phyloP scores from a whole-genome alignment of 345 rosid genomes.

The Nephelium lappaceum region DNA sequence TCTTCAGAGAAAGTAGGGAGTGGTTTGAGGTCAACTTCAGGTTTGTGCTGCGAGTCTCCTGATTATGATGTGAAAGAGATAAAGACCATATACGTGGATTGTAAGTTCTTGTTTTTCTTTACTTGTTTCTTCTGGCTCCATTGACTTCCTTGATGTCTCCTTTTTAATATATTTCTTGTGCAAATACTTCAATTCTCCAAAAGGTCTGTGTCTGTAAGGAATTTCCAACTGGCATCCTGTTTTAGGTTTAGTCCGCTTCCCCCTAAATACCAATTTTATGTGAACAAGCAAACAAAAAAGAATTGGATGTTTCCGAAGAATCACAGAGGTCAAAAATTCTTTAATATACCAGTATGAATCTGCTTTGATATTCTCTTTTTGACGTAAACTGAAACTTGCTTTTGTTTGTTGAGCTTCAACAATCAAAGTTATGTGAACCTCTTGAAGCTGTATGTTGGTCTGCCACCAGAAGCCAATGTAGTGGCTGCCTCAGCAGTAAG shows the following conservation, averaged over 20 bases:
- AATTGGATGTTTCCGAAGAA: neutral
- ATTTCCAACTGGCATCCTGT: neutral
- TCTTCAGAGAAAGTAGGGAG: constrained; percentile 50
- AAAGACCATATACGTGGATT: constrained; percentile 91
- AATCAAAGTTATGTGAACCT: neutral
- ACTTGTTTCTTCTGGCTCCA: neutral
- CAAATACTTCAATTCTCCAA: neutral
- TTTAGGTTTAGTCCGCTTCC: neutral
- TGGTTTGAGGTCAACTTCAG: constrained; percentile 39
- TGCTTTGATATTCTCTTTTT: neutral
- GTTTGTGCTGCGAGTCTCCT: constrained; percentile 55
- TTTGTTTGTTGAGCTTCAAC: neutral
- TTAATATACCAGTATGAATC: neutral
- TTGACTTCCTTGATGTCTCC: neutral
- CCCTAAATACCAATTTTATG: neutral
- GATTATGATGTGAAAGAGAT: constrained; percentile 78
- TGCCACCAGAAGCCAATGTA: neutral
- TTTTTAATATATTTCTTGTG: neutral
- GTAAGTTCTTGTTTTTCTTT: constrained; percentile 54
- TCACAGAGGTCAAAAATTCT: neutral
- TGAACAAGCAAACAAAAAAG: neutral
- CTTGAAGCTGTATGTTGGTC: neutral
- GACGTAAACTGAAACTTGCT: neutral
- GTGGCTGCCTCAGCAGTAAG: neutral
- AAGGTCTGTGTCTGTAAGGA: constrained; percentile 2